Base-by-base conservation (phyloP, 2,329 filamentous ascomycete genomes). In the Anthostomella pinea region DNA sequence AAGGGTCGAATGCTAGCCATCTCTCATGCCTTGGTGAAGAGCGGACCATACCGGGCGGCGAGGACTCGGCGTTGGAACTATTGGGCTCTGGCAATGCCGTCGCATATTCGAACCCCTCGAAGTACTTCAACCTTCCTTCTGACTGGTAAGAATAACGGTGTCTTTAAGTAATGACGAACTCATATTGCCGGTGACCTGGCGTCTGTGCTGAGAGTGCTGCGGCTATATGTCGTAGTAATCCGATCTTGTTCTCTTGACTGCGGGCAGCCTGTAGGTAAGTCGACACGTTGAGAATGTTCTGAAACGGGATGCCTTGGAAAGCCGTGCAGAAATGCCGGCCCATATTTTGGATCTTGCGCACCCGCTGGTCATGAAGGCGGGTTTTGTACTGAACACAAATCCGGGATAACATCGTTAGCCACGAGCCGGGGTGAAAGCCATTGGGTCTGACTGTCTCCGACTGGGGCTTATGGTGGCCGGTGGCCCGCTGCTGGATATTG, bases 131-230 rank as follows among this genome's bases (percentile, higher is more conserved):
- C 30, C 18, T 5, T 6, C 14, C 11, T 28, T 8, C 14, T 23
- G 18, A 3, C 3, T 26, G 18, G 5, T 14, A 14, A 25, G 24
- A 7, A 33, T 29, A 20, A 13, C 19, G 10, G 6, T 5, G 7
- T 24, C 18, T 28, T 5, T 21, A 39, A 5, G 25, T 25, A 24
- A 39, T 39, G 17, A 39, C n/a, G 16, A 29, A 39, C 15, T 39
- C 19, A 10, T 33, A 25, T n/a, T n/a, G n/a, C n/a, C n/a, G n/a
- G n/a, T n/a, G n/a, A n/a, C n/a, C n/a, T n/a, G n/a, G n/a, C n/a
- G n/a, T n/a, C n/a, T n/a, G n/a, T n/a, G n/a, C n/a, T n/a, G 23
- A 14, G 6, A 27, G 19, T 23, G 23, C 14, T 7, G 24, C 14
- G 9, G 17, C 14, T 6, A 29, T 20, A 9, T 33, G 30, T 21